Conservation (phyloP, 169 alveolate genomes). For the Plasmodium vinckei region DNA sequence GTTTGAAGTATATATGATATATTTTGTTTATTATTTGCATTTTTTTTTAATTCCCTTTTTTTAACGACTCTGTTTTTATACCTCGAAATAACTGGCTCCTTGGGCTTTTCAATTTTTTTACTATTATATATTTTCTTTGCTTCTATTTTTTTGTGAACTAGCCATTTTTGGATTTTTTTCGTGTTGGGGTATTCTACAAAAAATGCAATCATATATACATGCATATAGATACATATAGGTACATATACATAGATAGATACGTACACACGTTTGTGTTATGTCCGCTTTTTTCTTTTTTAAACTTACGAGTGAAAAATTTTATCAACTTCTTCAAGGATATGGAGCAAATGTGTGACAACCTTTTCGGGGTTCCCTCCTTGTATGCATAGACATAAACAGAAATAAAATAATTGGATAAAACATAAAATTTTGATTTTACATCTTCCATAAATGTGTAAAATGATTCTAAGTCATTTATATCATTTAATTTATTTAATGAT, state of each 20-base stretch:
- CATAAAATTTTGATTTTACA: slow-evolving; percentile 33
- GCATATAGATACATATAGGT: not conserved
- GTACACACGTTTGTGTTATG: not conserved
- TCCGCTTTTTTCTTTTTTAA: not conserved
- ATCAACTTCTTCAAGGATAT: slow-evolving; percentile 22
- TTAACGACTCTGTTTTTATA: slow-evolving; percentile 48
- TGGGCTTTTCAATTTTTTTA: slow-evolving; percentile 21
- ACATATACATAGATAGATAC: not conserved
- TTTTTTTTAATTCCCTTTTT: not conserved
- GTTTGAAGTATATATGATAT: not conserved
- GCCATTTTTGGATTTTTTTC: slow-evolving; percentile 53
- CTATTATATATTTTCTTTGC: not conserved
- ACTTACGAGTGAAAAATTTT: slow-evolving; percentile 43
- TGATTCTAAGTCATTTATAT: slow-evolving; percentile 12
- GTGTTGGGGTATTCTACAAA: slow-evolving; percentile 39
- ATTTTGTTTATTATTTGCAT: not conserved
- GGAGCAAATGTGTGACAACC: slow-evolving; percentile 47
- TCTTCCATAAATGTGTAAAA: slow-evolving; percentile 39
- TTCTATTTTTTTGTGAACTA: slow-evolving; percentile 14
- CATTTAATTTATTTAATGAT: slow-evolving; percentile 27
- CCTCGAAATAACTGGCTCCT: slow-evolving; percentile 28
- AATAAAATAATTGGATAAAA: slow-evolving; percentile 45
- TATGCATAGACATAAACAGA: slow-evolving; percentile 65
- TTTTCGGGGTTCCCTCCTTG: slow-evolving; percentile 27
- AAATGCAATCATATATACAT: not conserved